A percentile compares a stretch with the other conserved stretches of the same genome.
Conservation (phyloP, 2,329 filamentous ascomycete genomes). For the Stagonosporopsis rhizophila region DNA sequence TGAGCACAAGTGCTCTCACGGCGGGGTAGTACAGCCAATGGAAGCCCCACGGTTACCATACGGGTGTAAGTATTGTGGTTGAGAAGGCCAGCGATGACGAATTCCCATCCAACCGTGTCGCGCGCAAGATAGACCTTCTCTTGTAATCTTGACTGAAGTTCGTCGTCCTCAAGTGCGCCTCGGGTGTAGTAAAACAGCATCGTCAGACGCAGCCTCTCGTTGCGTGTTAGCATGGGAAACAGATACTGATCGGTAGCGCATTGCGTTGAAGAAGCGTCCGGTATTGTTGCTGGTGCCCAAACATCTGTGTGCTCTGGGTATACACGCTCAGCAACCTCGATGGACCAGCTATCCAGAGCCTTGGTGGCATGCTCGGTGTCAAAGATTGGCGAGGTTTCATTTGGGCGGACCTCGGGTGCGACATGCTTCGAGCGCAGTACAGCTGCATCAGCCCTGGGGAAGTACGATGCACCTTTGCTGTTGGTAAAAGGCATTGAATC, state of each 20-base stretch:
- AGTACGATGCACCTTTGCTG: conserved; percentile 28
- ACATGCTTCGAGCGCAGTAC: conserved; percentile 30
- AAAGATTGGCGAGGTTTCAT: conserved; percentile 30
- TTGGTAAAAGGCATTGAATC: conserved; percentile 22
- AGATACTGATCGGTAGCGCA: conserved; percentile 41
- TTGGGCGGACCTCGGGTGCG: conserved; percentile 31
- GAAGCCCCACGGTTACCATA: conserved; percentile 52
- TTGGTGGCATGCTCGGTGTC: conserved; percentile 30
- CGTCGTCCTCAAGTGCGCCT: conserved; percentile 49
- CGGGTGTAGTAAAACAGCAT: conserved; percentile 56
- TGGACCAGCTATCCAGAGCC: conserved; percentile 28
- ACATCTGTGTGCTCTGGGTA: conserved; percentile 27
- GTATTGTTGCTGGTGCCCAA: conserved; percentile 28
- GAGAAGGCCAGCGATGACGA: conserved; percentile 55
- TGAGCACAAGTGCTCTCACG: conserved; percentile 57
- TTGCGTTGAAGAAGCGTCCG: conserved; percentile 23
- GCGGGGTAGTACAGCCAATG: conserved; percentile 53
- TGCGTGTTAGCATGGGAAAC: conserved; percentile 45
- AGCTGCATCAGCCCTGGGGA: conserved; percentile 37
- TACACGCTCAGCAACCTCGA: conserved; percentile 19
- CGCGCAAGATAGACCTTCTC: conserved; percentile 53
- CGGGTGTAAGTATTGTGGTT: conserved; percentile 55
- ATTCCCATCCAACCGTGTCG: conserved; percentile 56
- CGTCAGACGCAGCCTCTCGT: conserved; percentile 49
- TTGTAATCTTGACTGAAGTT: conserved; percentile 52